Conservation (phyloP, 345 rosid genomes). For the Salix suchowensis region DNA sequence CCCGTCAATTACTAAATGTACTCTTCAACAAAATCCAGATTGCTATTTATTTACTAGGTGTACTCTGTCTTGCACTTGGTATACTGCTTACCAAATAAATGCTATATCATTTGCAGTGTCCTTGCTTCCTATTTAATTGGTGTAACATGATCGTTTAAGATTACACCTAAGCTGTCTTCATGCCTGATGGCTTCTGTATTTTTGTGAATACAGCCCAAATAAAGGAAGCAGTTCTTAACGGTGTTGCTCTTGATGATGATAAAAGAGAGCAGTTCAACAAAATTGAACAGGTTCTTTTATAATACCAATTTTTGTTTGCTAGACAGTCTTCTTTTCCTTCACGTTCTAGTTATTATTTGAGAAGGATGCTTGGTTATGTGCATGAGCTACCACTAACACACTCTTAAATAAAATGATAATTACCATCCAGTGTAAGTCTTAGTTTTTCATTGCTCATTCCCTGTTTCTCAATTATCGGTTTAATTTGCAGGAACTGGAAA, state of each 20-base stretch:
- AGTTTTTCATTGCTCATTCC: not conserved
- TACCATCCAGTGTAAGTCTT: not conserved
- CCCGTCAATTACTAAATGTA: not conserved
- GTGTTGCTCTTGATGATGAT: constrained; percentile 86
- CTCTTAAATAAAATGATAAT: not conserved
- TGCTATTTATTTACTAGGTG: not conserved
- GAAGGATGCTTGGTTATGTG: not conserved
- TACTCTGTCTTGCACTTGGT: not conserved
- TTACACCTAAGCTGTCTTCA: constrained; percentile 5
- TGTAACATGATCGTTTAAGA: not conserved
- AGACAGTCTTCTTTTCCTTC: not conserved
- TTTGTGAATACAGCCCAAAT: constrained; percentile 48
- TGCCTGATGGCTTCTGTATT: constrained; percentile 13
- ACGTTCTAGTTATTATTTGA: not conserved
- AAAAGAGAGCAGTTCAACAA: constrained; percentile 79
- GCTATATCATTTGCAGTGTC: not conserved
- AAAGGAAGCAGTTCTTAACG: constrained; percentile 82
- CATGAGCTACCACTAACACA: not conserved
- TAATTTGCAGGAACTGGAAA: constrained; percentile 65
- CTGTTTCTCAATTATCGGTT: not conserved
- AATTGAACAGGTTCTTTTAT: constrained; percentile 68
- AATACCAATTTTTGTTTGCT: not conserved
- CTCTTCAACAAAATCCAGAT: not conserved
- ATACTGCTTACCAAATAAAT: not conserved
- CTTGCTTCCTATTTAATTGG: not conserved